Evolutionary conservation across 2,329 filamentous ascomycete genomes (phyloP), one percentile per base, ranked within the genome.

Genomic region (Cladophialophora immunda): DNA sequence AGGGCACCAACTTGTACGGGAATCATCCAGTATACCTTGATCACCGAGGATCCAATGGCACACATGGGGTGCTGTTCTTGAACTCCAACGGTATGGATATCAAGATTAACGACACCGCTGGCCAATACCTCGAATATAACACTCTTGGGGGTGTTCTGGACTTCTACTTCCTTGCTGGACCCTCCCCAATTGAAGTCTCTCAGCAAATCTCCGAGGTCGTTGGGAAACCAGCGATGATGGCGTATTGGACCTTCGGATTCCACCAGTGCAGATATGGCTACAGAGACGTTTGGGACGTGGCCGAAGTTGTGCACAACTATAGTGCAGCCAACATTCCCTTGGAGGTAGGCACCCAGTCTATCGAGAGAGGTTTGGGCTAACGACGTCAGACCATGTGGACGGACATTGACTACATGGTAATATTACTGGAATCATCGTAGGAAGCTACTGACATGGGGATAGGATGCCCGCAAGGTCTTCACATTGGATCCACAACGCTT

Each of bases 61-160:
- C 67, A 75, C 92, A 80, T 84, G 89, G 79, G 19, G 90, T 92
- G 2, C 90, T 92, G 75, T 80, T 92, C 27, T 78, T 91, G 70
- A 92, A 92, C 77, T 89, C 88, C 13, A 90, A 92, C 73, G 90
- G 87, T 36, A 93, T 93, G 89, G 90, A 94, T 67, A 83, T 94
- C 76, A 90, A 89, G 72, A 88, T 94, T 76, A 86, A 92, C 75
- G 85, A 87, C 69, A 86, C 85, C 1, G 78, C 81, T 4, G 77
- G 82, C 27, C 88, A 94, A 75, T 92, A 89, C 65, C 84, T 95
- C 4, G 90, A 94, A 78, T 95, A 94, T 80, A 92, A 94, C 76
- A 87, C 87, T 0, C 83, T 94, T 0, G 92, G 92, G 6, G 92
- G 92, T 9, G 85, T 94, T 22, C 75, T 95, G 1, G 92, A 94